These are phyloP conservation scores for Curvularia spicifera DNA, from an alignment of 2,329 filamentous ascomycete genomes.

Conservation along the genomic window DNA sequence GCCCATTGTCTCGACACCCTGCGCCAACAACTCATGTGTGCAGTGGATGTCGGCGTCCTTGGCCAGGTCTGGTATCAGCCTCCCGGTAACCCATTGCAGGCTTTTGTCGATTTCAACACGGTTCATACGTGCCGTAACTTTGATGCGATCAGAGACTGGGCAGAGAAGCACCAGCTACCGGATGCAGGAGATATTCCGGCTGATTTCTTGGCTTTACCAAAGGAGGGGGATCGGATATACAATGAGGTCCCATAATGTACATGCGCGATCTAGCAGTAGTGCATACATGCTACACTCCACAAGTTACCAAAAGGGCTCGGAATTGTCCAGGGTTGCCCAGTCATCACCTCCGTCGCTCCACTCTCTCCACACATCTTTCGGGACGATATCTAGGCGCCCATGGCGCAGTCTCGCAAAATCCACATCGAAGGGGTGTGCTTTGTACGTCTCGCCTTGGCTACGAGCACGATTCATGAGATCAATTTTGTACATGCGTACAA, in stretches of 20 bases:
- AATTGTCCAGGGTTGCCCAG: conserved; percentile 18
- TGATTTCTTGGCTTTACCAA: conserved; percentile 52
- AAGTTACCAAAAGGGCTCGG: conserved; percentile 17
- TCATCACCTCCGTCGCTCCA: conserved; percentile 21
- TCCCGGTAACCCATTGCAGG: conserved; percentile 55
- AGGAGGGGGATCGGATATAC: conserved; percentile 41
- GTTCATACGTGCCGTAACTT: conserved; percentile 65
- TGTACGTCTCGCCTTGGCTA: conserved; percentile 3
- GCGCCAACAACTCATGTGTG: conserved; percentile 69
- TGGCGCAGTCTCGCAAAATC: conserved; percentile 20
- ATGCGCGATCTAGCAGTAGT: background rate
- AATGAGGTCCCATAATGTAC: conserved; percentile 6
- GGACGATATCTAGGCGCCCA: conserved; percentile 15
- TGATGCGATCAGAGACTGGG: conserved; percentile 61
- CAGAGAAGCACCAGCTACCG: conserved; percentile 60
- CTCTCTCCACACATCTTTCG: conserved; percentile 16
- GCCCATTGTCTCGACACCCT: conserved; percentile 67
- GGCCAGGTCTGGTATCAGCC: conserved; percentile 66
- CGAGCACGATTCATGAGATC: conserved; percentile 11
- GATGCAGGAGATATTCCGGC: conserved; percentile 31
- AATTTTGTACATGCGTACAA: conserved; percentile 26
- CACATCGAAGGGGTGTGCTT: conserved; percentile 10
- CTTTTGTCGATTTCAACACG: conserved; percentile 69
- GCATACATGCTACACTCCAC: background rate
- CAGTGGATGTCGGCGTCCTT: conserved; percentile 64